Conservation (phyloP, 345 rosid species). For the Moringa oleifera region DNA sequence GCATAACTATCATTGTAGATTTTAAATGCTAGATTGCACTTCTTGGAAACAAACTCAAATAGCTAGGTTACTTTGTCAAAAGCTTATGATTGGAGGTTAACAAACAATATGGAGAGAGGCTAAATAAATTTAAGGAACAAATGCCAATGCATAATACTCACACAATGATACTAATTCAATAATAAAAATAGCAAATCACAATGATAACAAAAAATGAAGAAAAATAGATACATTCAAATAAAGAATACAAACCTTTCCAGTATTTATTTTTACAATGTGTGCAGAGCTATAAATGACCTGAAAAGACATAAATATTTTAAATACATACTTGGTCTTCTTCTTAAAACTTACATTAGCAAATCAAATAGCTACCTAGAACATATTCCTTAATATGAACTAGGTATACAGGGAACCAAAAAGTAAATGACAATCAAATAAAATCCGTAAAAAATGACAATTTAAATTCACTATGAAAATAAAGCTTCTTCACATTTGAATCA, state of each 20-base stretch:
- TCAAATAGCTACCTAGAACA: too few species aligned
- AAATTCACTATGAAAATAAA: too few species aligned
- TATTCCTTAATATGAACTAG: too few species aligned
- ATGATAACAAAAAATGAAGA: not conserved
- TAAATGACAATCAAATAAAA: too few species aligned
- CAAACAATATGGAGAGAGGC: not conserved
- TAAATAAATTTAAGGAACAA: not conserved
- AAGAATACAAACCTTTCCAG: slow-evolving; percentile 62
- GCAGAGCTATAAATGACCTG: slow-evolving; percentile 82
- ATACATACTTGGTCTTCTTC: not conserved
- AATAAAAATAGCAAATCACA: not conserved
- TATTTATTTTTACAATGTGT: slow-evolving; percentile 70
- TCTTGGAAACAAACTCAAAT: not conserved
- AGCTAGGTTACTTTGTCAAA: not conserved
- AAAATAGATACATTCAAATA: not conserved
- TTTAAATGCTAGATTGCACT: not conserved
- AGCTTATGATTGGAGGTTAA: not conserved
- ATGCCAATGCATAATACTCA: not conserved
- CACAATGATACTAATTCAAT: too few species aligned
- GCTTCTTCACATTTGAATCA: not conserved
- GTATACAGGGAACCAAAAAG: too few species aligned
- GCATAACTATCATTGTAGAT: not conserved
- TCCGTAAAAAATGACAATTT: too few species aligned
- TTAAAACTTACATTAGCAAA: not conserved
- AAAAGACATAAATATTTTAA: slow-evolving; percentile 5